Percentiles rank a stretch among this genome's conserved stretches.
Conservation (phyloP, 2,329 filamentous ascomycete species). For the Chrysosporium keratinophilum region DNA sequence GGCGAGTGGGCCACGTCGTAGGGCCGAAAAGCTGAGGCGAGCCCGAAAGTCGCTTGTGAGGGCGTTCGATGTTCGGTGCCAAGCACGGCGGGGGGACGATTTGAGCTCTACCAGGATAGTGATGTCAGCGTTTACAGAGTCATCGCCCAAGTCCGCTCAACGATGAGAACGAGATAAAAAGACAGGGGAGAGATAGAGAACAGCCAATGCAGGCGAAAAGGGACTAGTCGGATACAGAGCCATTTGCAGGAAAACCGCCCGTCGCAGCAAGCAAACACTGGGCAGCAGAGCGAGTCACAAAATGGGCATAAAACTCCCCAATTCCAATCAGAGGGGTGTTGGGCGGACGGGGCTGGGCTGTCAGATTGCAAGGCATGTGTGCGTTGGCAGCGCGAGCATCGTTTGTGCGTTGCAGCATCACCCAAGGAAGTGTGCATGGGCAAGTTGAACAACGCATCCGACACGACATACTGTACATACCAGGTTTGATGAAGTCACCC, state of each 20-base stretch:
- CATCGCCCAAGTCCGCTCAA: neutral
- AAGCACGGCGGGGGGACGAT: slow-evolving; percentile 3
- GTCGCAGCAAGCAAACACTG: neutral
- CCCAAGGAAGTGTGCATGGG: slow-evolving; percentile 9
- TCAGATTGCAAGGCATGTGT: slow-evolving; percentile 10
- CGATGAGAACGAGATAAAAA: neutral
- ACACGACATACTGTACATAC: slow-evolving; percentile 8
- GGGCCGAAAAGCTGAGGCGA: slow-evolving; percentile 14
- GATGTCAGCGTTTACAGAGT: slow-evolving; percentile 5
- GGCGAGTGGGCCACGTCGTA: slow-evolving; percentile 15
- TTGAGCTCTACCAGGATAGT: slow-evolving; percentile 1
- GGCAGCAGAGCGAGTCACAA: neutral
- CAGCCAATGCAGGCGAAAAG: neutral
- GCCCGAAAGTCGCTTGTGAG: slow-evolving; percentile 8
- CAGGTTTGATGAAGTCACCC: slow-evolving; percentile 2
- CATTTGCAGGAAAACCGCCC: neutral
- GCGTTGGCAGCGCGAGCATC: slow-evolving; percentile 15
- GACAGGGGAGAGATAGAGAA: neutral
- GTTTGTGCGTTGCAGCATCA: slow-evolving; percentile 7
- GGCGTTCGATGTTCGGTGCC: neutral
- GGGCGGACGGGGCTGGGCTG: slow-evolving; percentile 2
- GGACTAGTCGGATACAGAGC: neutral
- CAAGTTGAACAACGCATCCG: slow-evolving; percentile 9
- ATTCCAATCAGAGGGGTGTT: neutral
- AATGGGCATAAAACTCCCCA: neutral